Percentiles rank a stretch among this genome's conserved stretches.
Conservation (phyloP, 306 rosid genomes). For the Urtica urens region DNA sequence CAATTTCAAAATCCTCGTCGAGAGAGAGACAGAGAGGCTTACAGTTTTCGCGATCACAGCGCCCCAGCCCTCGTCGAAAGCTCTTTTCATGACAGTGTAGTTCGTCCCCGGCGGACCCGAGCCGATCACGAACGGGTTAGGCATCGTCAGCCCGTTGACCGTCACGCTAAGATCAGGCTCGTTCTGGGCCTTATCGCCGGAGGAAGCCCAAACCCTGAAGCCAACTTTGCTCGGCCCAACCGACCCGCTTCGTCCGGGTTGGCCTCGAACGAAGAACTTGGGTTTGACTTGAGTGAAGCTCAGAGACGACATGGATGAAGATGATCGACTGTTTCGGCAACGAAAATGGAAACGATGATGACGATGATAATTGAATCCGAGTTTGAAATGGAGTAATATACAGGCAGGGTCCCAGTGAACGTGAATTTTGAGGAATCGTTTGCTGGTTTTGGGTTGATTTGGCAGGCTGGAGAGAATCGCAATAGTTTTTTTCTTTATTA, state of each 20-base stretch:
- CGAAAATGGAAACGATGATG: constrained; percentile 1
- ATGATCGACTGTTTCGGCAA: constrained; percentile 14
- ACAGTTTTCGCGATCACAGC: constrained; percentile 98
- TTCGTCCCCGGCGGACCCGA: constrained; percentile 99
- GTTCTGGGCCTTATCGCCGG: constrained; percentile 29
- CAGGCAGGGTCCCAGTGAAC: constrained; percentile 9
- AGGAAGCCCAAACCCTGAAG: constrained; percentile 56
- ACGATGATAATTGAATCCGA: constrained; percentile 35
- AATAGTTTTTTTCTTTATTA: background rate
- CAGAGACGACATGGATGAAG: constrained; percentile 61
- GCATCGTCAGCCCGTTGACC: constrained; percentile 76
- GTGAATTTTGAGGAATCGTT: constrained; percentile 27
- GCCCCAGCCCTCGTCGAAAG: constrained; percentile 99
- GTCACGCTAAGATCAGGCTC: constrained; percentile 93
- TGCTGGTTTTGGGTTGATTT: constrained; percentile 13
- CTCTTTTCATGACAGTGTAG: constrained; percentile 94
- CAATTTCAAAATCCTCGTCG: background rate
- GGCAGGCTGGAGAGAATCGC: constrained; percentile 8
- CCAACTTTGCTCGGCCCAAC: constrained; percentile 38
- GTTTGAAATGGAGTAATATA: constrained; percentile 24
- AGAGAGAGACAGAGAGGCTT: constrained; percentile 17
- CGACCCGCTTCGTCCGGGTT: constrained; percentile 15
- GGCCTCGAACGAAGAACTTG: constrained; percentile 25
- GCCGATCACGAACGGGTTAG: constrained; percentile 89
- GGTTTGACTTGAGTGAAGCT: constrained; percentile 43